These are phyloP conservation scores for Amanita phalloides DNA, from an alignment of 768 basidiomycete species.

Conservation along the genomic window DNA sequence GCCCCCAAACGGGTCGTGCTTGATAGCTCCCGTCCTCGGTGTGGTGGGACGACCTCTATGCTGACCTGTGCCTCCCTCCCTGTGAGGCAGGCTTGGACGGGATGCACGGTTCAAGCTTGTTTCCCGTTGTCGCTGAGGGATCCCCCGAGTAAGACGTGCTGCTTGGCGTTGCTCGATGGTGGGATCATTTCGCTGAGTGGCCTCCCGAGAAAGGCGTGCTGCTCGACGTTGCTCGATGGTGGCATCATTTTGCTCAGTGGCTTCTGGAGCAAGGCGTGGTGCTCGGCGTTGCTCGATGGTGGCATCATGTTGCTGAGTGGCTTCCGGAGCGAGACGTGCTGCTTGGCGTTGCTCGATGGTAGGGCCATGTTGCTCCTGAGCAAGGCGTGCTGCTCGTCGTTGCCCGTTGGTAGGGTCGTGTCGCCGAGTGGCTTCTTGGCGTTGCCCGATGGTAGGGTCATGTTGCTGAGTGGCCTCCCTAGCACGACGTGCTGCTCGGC, in stretches of 20 bases:
- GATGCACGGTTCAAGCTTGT: not conserved
- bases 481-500: conserved; percentile 12
- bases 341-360: conserved; percentile 5
- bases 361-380: conserved; percentile 7
- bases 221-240: not conserved
- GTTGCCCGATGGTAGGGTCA: not conserved
- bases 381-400: conserved; percentile 11
- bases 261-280: too few species aligned
- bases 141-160: not conserved
- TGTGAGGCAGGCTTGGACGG: not conserved
- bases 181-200: not conserved
- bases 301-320: not conserved
- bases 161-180: not conserved
- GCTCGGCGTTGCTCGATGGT: not conserved
- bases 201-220: not conserved
- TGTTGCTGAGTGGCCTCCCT: conserved; percentile 7
- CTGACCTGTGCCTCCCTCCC: not conserved
- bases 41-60: not conserved
- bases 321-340: conserved; percentile 13
- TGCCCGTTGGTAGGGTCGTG: not conserved
- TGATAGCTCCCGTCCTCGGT: not conserved
- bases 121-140: too few species aligned
- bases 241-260: not conserved
- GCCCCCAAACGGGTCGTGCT: not conserved
- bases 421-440: not conserved